phyloP scores from a whole-genome alignment of 305 asterid genomes.

The Andrographis paniculata region DNA sequence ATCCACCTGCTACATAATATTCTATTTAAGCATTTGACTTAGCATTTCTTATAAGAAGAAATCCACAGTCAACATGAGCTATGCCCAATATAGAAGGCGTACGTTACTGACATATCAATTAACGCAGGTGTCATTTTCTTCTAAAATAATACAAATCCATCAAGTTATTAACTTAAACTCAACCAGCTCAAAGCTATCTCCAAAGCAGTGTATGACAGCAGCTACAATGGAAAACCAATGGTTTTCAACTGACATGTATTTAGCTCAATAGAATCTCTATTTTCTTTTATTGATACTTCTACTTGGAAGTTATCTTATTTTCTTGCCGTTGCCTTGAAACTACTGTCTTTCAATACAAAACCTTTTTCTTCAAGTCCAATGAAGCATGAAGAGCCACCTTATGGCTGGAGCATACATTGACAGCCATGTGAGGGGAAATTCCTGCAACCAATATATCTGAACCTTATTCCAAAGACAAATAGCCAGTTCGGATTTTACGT shows the following conservation, averaged over 20 bases:
- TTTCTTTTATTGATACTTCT: neutral
- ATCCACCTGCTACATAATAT: no score
- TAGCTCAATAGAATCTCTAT: neutral
- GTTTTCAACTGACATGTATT: slow-evolving; percentile 11
- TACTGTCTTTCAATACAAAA: neutral
- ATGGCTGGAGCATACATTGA: slow-evolving; percentile 8
- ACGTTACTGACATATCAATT: slow-evolving; percentile 13
- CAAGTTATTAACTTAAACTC: slow-evolving; percentile 9
- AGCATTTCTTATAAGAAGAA: neutral
- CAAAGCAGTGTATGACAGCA: neutral
- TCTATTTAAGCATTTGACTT: neutral
- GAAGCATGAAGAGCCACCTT: slow-evolving; percentile 16
- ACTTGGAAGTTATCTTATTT: no score
- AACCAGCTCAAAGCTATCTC: slow-evolving; percentile 22
- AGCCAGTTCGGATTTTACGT: slow-evolving; percentile 61
- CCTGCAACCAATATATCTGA: slow-evolving; percentile 14
- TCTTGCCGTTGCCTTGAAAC: neutral
- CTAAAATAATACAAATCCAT: slow-evolving; percentile 2
- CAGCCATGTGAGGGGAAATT: neutral
- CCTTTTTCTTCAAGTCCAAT: no score
- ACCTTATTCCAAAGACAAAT: slow-evolving; percentile 51
- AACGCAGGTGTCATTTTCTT: slow-evolving; percentile 11
- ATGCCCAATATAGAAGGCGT: neutral
- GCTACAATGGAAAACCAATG: slow-evolving; percentile 15
- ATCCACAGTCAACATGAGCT: neutral